These are phyloP conservation scores for Tubosaeta sp. DNA, from an alignment of 768 basidiomycete genomes.

Conservation along the genomic window DNA sequence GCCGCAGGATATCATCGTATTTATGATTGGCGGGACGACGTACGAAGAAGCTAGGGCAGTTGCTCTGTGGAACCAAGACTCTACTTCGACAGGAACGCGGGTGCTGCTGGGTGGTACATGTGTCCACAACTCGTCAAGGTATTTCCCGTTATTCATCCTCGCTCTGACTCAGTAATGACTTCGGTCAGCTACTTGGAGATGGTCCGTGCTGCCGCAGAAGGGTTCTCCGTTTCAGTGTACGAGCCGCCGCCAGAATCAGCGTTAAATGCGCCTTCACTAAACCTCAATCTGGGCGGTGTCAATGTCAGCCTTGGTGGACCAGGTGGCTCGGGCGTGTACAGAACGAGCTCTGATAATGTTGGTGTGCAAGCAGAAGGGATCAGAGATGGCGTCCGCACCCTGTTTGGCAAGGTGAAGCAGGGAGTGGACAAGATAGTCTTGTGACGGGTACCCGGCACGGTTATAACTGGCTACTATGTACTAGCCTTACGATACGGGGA, in stretches of 20 bases:
- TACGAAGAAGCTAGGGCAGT: conserved; percentile 92
- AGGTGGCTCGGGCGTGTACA: conserved; percentile 77
- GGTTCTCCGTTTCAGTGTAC: conserved; percentile 62
- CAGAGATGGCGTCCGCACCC: conserved; percentile 80
- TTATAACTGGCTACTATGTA: not conserved
- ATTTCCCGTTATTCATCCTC: conserved; percentile 18
- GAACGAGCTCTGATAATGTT: conserved; percentile 69
- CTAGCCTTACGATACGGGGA: no score
- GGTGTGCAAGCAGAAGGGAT: conserved; percentile 84
- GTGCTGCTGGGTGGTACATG: conserved; percentile 91
- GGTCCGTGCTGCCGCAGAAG: conserved; percentile 67
- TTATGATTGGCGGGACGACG: conserved; percentile 94
- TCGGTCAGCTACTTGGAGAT: conserved; percentile 77
- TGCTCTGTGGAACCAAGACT: conserved; percentile 82
- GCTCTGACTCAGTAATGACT: not conserved
- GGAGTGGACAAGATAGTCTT: conserved; percentile 64
- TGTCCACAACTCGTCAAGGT: conserved; percentile 93
- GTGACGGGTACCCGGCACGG: conserved; percentile 2
- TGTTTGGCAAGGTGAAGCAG: conserved; percentile 87
- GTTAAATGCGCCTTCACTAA: conserved; percentile 72
- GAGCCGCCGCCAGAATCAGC: conserved; percentile 75
- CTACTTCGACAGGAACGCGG: conserved; percentile 59
- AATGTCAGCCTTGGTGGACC: conserved; percentile 92
- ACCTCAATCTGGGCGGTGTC: conserved; percentile 87
- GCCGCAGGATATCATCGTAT: conserved; percentile 94